Evolutionary conservation across 2,329 filamentous ascomycete genomes (phyloP), one percentile per base, ranked within the genome.

Genomic region (Botrytis porri): DNA sequence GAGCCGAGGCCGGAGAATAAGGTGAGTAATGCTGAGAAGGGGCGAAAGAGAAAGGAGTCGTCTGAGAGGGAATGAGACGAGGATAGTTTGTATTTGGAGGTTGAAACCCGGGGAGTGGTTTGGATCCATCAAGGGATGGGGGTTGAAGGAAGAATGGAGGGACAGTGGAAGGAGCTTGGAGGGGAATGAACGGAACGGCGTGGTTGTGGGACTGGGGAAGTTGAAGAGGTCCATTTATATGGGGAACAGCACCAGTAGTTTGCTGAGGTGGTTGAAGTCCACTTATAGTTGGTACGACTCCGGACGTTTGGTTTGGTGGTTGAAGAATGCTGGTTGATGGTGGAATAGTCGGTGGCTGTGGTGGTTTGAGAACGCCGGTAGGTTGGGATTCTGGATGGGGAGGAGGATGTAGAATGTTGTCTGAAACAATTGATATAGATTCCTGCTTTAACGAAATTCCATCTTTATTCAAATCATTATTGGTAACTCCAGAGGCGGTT

Each of bases 61-160:
- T 73, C 75, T 76, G 74, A 69, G 74, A 72, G 8, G 76, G 73
- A 43, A 71, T 54, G 71, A 66, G 18, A 54, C 51, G 64, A 51
- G 80, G 77, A 66, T 80, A 74, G 81, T 80, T 22, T 84, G 78
- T 76, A 57, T 72, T 73, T 32, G 75, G 71, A 8, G 70, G 70
- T 37, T 72, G 70, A n/a, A 85, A 83, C 18, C 81, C 79, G 43
- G 80, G 78, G 10, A 80, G 77, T 62, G 75, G 79, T 63, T 76
- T 73, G 43, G 78, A 79, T 32, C 78, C 77, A 75, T 79, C 77
- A 54, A 79, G 75, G 43, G 77, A 73, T 39, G 78, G 74, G 32
- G 77, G 76, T 62, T 73, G 63, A 4, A 62, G 57, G 73, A 73
- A 75, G 18, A 69, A 73, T n/a, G 74, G 70, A 22, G 72, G 73